Percentiles rank a stretch among this genome's conserved stretches.
Evolutionary conservation across 2,329 filamentous ascomycete genomes (phyloP).

Genomic region (Elsinoe perseae): DNA sequence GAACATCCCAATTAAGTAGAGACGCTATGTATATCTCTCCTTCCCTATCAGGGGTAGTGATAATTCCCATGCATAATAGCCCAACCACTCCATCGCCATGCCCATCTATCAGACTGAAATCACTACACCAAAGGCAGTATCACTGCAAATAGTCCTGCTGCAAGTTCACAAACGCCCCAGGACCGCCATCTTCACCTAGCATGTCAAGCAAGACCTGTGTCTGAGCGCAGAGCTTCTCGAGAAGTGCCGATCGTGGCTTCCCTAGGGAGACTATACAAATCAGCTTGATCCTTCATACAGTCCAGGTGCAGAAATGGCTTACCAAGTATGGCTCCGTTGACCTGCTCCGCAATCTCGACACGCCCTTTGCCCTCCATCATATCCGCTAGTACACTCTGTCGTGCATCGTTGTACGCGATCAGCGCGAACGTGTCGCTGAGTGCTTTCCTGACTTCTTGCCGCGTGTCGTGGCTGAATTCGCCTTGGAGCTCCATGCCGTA

Average conservation of each 20-base stretch:
- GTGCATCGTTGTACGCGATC: slow-evolving; percentile 76
- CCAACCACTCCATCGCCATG: background rate
- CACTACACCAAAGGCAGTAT: background rate
- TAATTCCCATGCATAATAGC: background rate
- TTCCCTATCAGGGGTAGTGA: background rate
- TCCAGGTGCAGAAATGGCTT: slow-evolving; percentile 34
- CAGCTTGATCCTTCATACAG: too few relatives aligned
- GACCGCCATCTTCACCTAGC: slow-evolving; percentile 59
- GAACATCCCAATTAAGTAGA: background rate
- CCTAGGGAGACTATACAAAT: slow-evolving; percentile 82
- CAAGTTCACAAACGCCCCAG: slow-evolving; percentile 69
- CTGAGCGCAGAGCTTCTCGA: slow-evolving; percentile 81
- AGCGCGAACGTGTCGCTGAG: slow-evolving; percentile 81
- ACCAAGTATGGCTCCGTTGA: slow-evolving; percentile 91
- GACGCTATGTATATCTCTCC: slow-evolving; percentile 4
- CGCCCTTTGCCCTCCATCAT: slow-evolving; percentile 69
- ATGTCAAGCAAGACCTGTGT: slow-evolving; percentile 80
- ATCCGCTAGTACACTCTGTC: slow-evolving; percentile 67
- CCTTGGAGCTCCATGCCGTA: slow-evolving; percentile 73
- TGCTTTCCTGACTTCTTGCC: slow-evolving; percentile 62
- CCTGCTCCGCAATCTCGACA: slow-evolving; percentile 75
- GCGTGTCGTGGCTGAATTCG: slow-evolving; percentile 66
- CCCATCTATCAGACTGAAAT: background rate
- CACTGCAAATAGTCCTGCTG: slow-evolving; percentile 7
- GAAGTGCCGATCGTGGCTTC: slow-evolving; percentile 75